Base-by-base conservation (phyloP, 2,329 filamentous ascomycete genomes). In the Lanzia echinophila region DNA sequence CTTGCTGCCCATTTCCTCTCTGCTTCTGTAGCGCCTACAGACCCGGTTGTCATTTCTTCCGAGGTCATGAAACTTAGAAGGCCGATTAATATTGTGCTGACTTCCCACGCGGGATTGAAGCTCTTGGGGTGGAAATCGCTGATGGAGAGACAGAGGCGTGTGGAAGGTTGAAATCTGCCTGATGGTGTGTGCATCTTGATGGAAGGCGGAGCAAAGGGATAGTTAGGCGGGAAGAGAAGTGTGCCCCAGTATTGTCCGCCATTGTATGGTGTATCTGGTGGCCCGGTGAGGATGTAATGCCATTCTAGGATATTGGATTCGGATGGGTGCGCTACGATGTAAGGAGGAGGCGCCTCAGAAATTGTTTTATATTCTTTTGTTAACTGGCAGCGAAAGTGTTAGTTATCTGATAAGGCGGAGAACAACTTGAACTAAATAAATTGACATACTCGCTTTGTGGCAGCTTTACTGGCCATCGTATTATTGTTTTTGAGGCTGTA, bases 121-220 rank as follows among this genome's bases (percentile, higher is more conserved):
- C 87, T 92, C 71, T 95, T 95, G 3, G 94, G 94, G 69, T 99
- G 94, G 73, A 97, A 99, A 69, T 99, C 94, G 64, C 86, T 92
- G 66, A 99, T 99, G 67, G 88, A 95, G 46, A 99, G 85, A 67
- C 94, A 99, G 20, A 99, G 82, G 47, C 94, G 83, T 13, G 90
- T 91, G 1, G 87, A 94, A 2, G 91, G 90, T 69, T 96, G 90
- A 74, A 99, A 99, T 67, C 94, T 88, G 56, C 94, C 94, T 12
- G 87, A 92, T 1, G 94, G 94, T 0, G 94, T 99, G 76, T 97
- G 94, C 94, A 99, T 99, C 68, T 92, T 90, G 71, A 99, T 99
- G 2, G 94, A 90, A 4, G 94, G 94, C 32, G 94, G 94, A 12
- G 91, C 92, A 72, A 96, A 99, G 24, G 94, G 94, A 70, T 99